Evolutionary conservation across 805 yeast genomes (phyloP), one percentile per base, ranked within the genome.

Genomic region (Lachancea thermotolerans): DNA sequence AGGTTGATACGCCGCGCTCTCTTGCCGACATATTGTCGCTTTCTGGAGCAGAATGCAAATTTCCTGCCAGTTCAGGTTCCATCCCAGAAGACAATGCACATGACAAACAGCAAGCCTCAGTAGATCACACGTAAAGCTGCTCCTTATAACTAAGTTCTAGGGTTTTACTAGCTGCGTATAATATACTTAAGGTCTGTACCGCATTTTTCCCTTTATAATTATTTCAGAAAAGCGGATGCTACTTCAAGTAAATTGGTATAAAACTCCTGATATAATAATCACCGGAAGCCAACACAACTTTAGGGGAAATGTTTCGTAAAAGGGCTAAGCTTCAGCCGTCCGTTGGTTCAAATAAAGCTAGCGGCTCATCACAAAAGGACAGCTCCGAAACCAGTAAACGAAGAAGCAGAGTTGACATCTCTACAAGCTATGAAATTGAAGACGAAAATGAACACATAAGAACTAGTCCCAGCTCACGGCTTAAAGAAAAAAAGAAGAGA

Each of bases 1-100:
- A 46, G 34, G 53, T 54, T 14, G 60, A 49, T 27, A 57, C 62
- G 15, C 58, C 62, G 30, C 53, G 60, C 30, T 52, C 60, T 9
- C 50, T 59, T 42, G 56, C 53, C 8, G 59, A 57, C 37, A 51
- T 58, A 49, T 31, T 58, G 33, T 12, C 33, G 14, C 12, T 30
- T 11, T 30, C 33, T 5, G 33, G 33, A 9, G 33, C 33, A 14
- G 33, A 30, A 30, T 30, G 33, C 33, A 30, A 30, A 14, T 30
- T 30, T 8, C 33, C 33, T 11, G 9, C 33, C 14, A 30, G 8
- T 14, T 30, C 33, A 12, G 33, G 14, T 8, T 8, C 39, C 15
- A 25, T 36, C 17, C 39, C n/a, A 11, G 29, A 36, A 36, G 39
- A 36, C 25, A 21, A 21, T 21, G 4, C 25, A 21, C 25, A 21